phyloP scores from a whole-genome alignment of 2,329 filamentous ascomycete genomes.

The Penicillium sp. region DNA sequence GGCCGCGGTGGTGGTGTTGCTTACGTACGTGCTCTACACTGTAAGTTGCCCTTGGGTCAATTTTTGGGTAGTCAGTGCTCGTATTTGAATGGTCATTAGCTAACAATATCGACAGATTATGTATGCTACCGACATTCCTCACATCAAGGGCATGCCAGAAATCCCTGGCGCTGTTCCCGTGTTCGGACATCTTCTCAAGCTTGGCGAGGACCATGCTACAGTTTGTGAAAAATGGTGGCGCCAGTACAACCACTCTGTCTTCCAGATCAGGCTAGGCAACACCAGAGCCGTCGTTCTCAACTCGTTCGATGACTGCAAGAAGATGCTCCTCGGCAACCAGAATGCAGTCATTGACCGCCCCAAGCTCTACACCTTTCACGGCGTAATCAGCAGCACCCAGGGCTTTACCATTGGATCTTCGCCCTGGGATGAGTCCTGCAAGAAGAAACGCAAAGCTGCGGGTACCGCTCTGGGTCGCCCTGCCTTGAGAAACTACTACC shows the following conservation, averaged over 20 bases:
- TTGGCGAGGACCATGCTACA: slow-evolving; percentile 55
- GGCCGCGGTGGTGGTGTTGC: neutral
- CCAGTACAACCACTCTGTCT: slow-evolving; percentile 56
- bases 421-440: slow-evolving; percentile 74
- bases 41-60: neutral
- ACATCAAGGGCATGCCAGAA: slow-evolving; percentile 57
- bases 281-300: slow-evolving; percentile 68
- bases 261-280: slow-evolving; percentile 49
- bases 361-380: slow-evolving; percentile 72
- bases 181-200: slow-evolving; percentile 58
- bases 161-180: slow-evolving; percentile 55
- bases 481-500: slow-evolving; percentile 69
- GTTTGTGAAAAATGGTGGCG: slow-evolving; percentile 54
- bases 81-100: neutral
- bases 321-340: slow-evolving; percentile 69
- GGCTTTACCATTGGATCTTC: slow-evolving; percentile 76
- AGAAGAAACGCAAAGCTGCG: slow-evolving; percentile 68
- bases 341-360: slow-evolving; percentile 71
- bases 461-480: slow-evolving; percentile 71
- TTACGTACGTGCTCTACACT: neutral
- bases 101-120: neutral
- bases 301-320: slow-evolving; percentile 65
- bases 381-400: slow-evolving; percentile 67
- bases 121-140: slow-evolving; percentile 51
- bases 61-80: neutral